These are phyloP conservation scores for Lactuca saligna DNA, from an alignment of 129 eudicot genomes.

Conservation along the genomic window DNA sequence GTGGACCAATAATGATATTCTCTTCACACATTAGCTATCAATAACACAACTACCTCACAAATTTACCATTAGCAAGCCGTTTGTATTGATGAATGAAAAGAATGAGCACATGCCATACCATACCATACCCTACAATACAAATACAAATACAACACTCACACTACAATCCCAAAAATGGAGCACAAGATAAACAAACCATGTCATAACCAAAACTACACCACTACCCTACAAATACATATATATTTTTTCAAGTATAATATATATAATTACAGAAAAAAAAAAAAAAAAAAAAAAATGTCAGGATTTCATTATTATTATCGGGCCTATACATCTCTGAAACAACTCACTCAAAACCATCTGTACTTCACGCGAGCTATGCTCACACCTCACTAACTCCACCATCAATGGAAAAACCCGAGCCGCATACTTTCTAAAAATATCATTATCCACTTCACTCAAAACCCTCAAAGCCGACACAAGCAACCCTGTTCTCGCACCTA, in stretches of 20 bases:
- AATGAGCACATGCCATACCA: neutral
- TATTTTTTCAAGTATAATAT: neutral
- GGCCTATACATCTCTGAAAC: slow-evolving; percentile 83
- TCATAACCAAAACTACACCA: slow-evolving; percentile 14
- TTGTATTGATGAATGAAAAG: slow-evolving; percentile 19
- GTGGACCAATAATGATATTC: too few relatives aligned
- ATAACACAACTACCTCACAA: neutral
- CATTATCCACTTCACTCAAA: slow-evolving; percentile 57
- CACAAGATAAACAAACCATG: slow-evolving; percentile 13
- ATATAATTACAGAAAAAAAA: slow-evolving; percentile 15
- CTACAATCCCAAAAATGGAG: slow-evolving; percentile 30
- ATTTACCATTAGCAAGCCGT: neutral
- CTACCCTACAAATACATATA: slow-evolving; percentile 27
- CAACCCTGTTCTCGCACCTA: slow-evolving; percentile 77
- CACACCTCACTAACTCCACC: slow-evolving; percentile 81
- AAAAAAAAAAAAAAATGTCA: slow-evolving; percentile 30
- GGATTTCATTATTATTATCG: slow-evolving; percentile 54
- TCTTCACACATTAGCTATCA: too few relatives aligned
- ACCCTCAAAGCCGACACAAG: slow-evolving; percentile 65
- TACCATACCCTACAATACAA: slow-evolving; percentile 13
- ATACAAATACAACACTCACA: slow-evolving; percentile 14
- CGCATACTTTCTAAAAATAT: slow-evolving; percentile 51
- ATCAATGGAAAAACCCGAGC: slow-evolving; percentile 65
- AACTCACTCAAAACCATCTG: slow-evolving; percentile 64
- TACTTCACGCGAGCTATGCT: slow-evolving; percentile 86